A percentile compares a stretch with the other conserved stretches of the same genome.
Evolutionary conservation across 768 basidiomycete genomes (phyloP).

Genomic region (Suillus plorans): DNA sequence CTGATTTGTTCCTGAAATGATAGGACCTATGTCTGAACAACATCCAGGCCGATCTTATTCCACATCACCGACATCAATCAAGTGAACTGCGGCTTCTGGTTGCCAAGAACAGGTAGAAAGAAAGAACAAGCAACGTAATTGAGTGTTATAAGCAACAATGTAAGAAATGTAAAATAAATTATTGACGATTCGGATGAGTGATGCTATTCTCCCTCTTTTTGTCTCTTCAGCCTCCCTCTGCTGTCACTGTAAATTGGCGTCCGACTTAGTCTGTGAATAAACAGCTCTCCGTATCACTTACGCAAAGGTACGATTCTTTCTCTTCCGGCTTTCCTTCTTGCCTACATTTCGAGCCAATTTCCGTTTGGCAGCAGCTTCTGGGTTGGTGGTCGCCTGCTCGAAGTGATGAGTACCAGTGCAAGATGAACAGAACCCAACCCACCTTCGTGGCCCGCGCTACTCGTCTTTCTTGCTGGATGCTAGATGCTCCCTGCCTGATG

Average conservation of each 20-base stretch:
- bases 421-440: conserved; percentile 12
- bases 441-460: conserved; percentile 54
- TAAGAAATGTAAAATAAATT: neutral
- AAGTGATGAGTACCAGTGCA: neutral
- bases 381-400: conserved; percentile 65
- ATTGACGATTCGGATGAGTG: neutral
- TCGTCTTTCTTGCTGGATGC: conserved; percentile 71
- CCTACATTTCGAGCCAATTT: conserved; percentile 67
- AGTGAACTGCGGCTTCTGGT: neutral
- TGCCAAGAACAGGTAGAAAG: neutral
- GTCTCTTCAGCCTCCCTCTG: conserved; percentile 48
- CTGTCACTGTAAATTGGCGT: conserved; percentile 38
- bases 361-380: conserved; percentile 72
- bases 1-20: too few relatives aligned
- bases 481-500: conserved; percentile 70
- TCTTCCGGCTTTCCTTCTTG: conserved; percentile 86
- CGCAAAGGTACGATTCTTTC: conserved; percentile 64
- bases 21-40: neutral
- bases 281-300: conserved; percentile 35
- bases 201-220: conserved; percentile 32
- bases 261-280: neutral
- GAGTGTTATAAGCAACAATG: neutral
- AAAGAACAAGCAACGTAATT: neutral
- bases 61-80: neutral
- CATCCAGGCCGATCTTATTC: neutral